Conservation (phyloP, 495 filamentous ascomycete genomes). For the Pyronema omphalodes region DNA sequence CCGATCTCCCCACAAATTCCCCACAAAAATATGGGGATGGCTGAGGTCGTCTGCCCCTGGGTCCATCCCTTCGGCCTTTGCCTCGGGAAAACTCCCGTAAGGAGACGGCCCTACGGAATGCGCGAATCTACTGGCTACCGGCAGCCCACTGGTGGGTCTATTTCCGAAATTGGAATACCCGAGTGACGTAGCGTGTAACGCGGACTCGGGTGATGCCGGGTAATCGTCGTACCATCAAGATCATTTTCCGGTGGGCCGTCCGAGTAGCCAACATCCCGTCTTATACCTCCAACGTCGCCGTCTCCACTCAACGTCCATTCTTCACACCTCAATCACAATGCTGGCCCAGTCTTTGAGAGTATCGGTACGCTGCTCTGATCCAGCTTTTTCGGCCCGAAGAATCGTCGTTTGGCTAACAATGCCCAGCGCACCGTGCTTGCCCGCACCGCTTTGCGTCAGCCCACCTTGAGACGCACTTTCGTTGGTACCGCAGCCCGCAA, state of each 20-base stretch:
- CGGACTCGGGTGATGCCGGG: background rate
- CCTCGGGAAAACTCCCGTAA: no score
- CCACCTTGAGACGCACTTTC: constrained; percentile 60
- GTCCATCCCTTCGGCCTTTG: no score
- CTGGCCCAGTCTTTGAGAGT: constrained; percentile 47
- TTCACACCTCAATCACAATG: constrained; percentile 33
- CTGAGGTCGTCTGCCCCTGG: no score
- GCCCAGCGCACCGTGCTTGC: constrained; percentile 63
- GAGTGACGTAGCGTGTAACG: no score
- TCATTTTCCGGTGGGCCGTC: background rate
- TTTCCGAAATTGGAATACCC: no score
- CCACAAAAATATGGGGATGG: no score
- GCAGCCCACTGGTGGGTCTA: no score
- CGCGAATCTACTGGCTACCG: no score
- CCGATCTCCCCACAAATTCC: no score
- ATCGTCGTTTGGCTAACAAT: constrained; percentile 21
- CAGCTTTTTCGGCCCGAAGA: constrained; percentile 14
- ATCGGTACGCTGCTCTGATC: constrained; percentile 34
- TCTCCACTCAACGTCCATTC: constrained; percentile 5
- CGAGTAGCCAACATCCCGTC: background rate
- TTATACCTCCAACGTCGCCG: background rate
- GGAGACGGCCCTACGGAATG: no score
- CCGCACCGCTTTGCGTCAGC: constrained; percentile 50
- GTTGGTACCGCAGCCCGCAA: constrained; percentile 53
- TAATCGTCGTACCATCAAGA: background rate